Conservation (phyloP, 2,329 filamentous ascomycete species). For the Nigrospora sphaerica region DNA sequence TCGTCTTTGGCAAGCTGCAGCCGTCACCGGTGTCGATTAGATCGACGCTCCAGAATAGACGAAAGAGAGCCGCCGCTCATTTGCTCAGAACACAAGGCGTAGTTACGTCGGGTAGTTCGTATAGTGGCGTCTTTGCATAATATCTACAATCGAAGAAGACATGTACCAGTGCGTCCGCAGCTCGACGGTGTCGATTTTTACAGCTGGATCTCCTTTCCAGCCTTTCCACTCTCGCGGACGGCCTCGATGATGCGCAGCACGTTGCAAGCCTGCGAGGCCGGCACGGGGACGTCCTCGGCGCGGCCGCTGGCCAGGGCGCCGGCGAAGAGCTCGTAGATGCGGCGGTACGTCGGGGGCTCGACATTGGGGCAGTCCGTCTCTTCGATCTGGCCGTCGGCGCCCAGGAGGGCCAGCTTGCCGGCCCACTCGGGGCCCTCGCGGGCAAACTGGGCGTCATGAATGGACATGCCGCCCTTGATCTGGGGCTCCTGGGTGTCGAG, state of each 20-base stretch:
- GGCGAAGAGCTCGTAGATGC: constrained; percentile 55
- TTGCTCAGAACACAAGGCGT: too few species aligned
- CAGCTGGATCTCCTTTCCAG: constrained; percentile 32
- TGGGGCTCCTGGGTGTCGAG: constrained; percentile 73
- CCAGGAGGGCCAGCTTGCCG: constrained; percentile 51
- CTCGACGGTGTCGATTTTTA: too few species aligned
- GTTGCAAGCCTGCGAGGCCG: constrained; percentile 43
- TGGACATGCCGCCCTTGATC: constrained; percentile 55
- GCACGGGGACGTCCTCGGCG: constrained; percentile 45
- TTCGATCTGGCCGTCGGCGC: constrained; percentile 40
- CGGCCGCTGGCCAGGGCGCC: constrained; percentile 38
- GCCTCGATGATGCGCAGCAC: constrained; percentile 48
- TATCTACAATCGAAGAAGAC: too few species aligned
- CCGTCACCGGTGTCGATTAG: too few species aligned
- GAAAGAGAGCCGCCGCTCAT: too few species aligned
- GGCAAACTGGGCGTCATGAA: constrained; percentile 57
- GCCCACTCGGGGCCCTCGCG: constrained; percentile 51
- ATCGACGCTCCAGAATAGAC: too few species aligned
- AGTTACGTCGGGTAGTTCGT: too few species aligned
- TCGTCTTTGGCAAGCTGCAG: too few species aligned
- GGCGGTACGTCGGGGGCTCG: constrained; percentile 59
- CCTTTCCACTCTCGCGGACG: constrained; percentile 40
- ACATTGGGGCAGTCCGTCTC: constrained; percentile 49
- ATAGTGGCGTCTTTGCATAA: too few species aligned
- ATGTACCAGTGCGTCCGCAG: too few species aligned